Base-by-base conservation (phyloP, 164 flowering plant species). In the Akebia trifoliata region DNA sequence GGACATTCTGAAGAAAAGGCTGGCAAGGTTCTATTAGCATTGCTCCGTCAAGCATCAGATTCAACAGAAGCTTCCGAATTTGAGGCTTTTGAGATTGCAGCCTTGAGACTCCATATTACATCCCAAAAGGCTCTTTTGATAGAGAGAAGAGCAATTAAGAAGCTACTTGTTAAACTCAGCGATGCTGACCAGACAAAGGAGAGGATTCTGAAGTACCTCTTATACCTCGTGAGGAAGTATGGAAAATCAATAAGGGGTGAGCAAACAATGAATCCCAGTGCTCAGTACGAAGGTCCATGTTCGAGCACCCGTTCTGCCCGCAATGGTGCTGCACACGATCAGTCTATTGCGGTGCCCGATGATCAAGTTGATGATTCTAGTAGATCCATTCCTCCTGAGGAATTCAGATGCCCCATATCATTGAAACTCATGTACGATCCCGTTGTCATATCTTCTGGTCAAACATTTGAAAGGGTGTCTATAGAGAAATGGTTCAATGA, bases 401-500 rank as follows among this genome's bases (percentile, higher is more conserved):
- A 80, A 73, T 83, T 81, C 60, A 73, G 50, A 45, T 91, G 97
- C 63, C 87, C 87, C n/a, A 55, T 91, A 57, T 91, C 97, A 36
- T 52, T 37, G 15, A 76, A 66, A 64, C 34, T 91, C 60, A 87
- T 91, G 92, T 68, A 65, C 69, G 97, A 87, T 70, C 97, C 97
- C 10, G 96, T 91, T 40, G 59, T 81, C 50, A 84, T 91, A 66
- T 80, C 83, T 54, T 86, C 97, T 40, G 97, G 97, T 6, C 76
- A 79, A 69, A 84, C 97, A 42, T 91, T 71, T 74, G 97, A 91
- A 60, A 82, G 90, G 74, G 44, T 67, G 35, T 82, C 80, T 83
- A 87, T 87, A 50, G 78, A 84, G 65, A 87, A 73, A 65, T 91
- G 97, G 97, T 76, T 91, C 59, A 74, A 71, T 53, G 90, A 87